Evolutionary conservation across 2,329 filamentous ascomycete genomes (phyloP).

Genomic region (Stachybotrys chartarum): DNA sequence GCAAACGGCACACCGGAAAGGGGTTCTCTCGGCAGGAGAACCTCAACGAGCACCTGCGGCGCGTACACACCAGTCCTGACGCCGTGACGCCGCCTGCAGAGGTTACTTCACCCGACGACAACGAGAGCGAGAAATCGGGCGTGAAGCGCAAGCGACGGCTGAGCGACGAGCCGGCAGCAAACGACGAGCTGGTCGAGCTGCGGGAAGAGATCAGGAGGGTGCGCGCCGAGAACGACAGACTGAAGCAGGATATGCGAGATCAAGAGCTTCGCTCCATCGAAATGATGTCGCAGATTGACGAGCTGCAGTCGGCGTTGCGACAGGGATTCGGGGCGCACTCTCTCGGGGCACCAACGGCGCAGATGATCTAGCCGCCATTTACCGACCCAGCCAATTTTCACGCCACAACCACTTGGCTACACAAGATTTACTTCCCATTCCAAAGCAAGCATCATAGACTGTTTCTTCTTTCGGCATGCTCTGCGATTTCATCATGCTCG

Average conservation of each 20-base stretch:
- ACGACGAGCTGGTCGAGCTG: slow-evolving; percentile 45
- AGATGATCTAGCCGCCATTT: slow-evolving; percentile 27
- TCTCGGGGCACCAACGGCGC: slow-evolving; percentile 29
- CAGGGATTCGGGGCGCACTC: slow-evolving; percentile 22
- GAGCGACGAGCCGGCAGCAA: slow-evolving; percentile 17
- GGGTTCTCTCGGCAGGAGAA: slow-evolving; percentile 94
- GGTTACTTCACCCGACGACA: slow-evolving; percentile 35
- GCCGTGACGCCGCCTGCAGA: slow-evolving; percentile 25
- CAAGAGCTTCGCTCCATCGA: slow-evolving; percentile 38
- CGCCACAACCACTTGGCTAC: slow-evolving; percentile 3
- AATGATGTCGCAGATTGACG: slow-evolving; percentile 42
- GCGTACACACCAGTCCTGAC: slow-evolving; percentile 63
- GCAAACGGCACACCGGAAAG: slow-evolving; percentile 81
- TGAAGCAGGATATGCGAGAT: slow-evolving; percentile 41
- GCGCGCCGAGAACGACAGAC: slow-evolving; percentile 56
- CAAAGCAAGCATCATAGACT: background rate
- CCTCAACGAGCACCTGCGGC: slow-evolving; percentile 83
- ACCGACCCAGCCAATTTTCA: slow-evolving; percentile 2
- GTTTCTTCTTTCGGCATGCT: background rate
- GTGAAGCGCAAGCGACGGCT: slow-evolving; percentile 40
- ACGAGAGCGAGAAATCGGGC: slow-evolving; percentile 36
- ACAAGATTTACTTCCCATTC: slow-evolving; percentile 6
- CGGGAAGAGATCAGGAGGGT: slow-evolving; percentile 61
- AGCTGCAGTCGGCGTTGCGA: slow-evolving; percentile 35
- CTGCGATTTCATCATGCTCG: background rate